phyloP scores from a whole-genome alignment of 2,329 filamentous ascomycete genomes.

The Amauroascus verrucosus region DNA sequence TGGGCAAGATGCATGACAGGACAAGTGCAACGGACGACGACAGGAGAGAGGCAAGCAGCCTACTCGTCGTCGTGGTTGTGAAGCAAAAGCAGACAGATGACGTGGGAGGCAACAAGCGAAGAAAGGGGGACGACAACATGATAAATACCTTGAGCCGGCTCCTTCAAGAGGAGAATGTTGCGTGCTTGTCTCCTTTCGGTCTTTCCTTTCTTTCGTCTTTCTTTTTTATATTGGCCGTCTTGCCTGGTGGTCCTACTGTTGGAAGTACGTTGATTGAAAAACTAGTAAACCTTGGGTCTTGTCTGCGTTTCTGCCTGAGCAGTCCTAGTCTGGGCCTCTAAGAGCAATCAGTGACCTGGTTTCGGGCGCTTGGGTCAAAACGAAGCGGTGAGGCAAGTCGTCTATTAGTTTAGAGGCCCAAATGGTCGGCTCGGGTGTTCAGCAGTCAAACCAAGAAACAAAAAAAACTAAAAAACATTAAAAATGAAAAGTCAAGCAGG shows the following conservation, averaged over 20 bases:
- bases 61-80: too few species aligned
- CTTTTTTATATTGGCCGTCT: not conserved
- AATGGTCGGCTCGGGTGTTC: not conserved
- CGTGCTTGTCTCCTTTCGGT: not conserved
- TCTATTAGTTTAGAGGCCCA: not conserved
- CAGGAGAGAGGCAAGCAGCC: too few species aligned
- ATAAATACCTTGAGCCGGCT: not conserved
- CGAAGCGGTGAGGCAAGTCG: conserved; percentile 2
- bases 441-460: not conserved
- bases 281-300: not conserved
- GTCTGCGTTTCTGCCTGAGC: not conserved
- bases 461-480: too few species aligned
- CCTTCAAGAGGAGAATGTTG: not conserved
- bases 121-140: not conserved
- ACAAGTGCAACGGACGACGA: not conserved
- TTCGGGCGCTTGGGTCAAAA: not conserved
- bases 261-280: too few species aligned
- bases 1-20: not conserved
- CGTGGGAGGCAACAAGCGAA: conserved; percentile 5
- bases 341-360: not conserved
- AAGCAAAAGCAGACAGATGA: too few species aligned
- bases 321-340: not conserved
- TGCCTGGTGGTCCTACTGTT: not conserved
- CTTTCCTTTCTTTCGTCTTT: not conserved
- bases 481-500: not conserved